These are phyloP conservation scores for Fusarium agapanthi DNA, from an alignment of 2,329 filamentous ascomycete species.

Conservation along the genomic window DNA sequence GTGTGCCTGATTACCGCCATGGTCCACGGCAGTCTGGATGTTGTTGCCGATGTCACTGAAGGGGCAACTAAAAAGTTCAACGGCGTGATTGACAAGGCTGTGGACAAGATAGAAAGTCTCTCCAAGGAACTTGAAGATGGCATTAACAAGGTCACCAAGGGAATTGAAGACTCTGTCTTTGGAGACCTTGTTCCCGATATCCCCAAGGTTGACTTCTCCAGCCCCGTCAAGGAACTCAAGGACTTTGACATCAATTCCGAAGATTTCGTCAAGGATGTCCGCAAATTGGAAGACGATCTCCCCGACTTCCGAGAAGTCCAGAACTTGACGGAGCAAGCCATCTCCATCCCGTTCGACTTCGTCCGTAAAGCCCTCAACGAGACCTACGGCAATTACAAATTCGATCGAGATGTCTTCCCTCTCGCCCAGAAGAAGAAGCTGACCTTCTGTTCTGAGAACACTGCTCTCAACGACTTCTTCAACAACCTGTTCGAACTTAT, in stretches of 20 bases:
- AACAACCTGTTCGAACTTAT: constrained; percentile 72
- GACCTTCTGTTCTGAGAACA: constrained; percentile 88
- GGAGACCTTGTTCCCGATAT: constrained; percentile 57
- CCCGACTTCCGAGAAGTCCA: constrained; percentile 86
- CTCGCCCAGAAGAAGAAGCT: constrained; percentile 84
- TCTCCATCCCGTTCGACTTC: constrained; percentile 82
- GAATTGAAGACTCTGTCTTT: constrained; percentile 56
- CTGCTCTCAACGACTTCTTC: constrained; percentile 86
- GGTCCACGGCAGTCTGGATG: constrained; percentile 79
- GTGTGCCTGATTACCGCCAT: constrained; percentile 88
- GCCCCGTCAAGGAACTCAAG: constrained; percentile 72
- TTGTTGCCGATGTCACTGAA: constrained; percentile 64
- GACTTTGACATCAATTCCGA: constrained; percentile 73
- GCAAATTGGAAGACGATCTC: constrained; percentile 78
- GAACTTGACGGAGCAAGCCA: constrained; percentile 79
- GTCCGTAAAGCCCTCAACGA: constrained; percentile 78
- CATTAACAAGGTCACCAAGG: constrained; percentile 59
- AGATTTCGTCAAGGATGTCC: constrained; percentile 73
- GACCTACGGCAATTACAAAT: constrained; percentile 76
- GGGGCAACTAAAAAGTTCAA: constrained; percentile 61
- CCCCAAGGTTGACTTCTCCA: constrained; percentile 70
- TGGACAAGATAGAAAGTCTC: constrained; percentile 66
- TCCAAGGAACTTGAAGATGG: constrained; percentile 58
- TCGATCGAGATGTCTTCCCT: constrained; percentile 81
- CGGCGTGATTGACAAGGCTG: constrained; percentile 62